Evolutionary conservation across 768 basidiomycete genomes (phyloP).

Genomic region (Cubamyces sp.): DNA sequence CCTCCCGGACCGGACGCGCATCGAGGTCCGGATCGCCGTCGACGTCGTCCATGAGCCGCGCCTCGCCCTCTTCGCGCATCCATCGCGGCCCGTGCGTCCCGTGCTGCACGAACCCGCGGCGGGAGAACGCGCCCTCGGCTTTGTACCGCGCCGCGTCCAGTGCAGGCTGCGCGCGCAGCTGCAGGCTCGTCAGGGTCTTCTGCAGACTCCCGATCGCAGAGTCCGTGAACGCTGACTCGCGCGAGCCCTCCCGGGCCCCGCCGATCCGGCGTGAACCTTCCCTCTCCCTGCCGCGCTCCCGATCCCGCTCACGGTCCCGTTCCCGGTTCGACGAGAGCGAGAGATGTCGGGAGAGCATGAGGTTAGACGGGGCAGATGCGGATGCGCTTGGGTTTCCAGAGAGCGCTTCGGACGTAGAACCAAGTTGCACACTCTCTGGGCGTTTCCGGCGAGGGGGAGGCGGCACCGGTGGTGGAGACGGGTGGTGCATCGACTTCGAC

Average conservation of each 20-base stretch:
- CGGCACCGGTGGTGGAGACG: constrained; percentile 40
- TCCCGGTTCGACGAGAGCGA: constrained; percentile 37
- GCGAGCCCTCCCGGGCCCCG: constrained; percentile 24
- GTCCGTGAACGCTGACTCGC: constrained; percentile 26
- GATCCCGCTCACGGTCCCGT: constrained; percentile 15
- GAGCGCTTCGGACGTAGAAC: constrained; percentile 16
- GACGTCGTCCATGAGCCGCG: constrained; percentile 43
- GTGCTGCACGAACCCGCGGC: constrained; percentile 58
- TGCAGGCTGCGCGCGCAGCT: constrained; percentile 50
- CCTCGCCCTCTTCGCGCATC: constrained; percentile 41
- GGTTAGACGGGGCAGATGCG: constrained; percentile 27
- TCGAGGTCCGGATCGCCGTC: constrained; percentile 37
- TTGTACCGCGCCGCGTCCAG: constrained; percentile 70
- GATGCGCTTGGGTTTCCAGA: constrained; percentile 23
- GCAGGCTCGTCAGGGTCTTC: constrained; percentile 46
- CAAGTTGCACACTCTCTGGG: constrained; percentile 67
- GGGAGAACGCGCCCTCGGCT: constrained; percentile 69
- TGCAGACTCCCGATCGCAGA: constrained; percentile 47
- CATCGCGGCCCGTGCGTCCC: constrained; percentile 24
- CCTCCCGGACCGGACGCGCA: constrained; percentile 25
- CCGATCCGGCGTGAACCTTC: neutral
- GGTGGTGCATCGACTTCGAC: constrained; percentile 59
- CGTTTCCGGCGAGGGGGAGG: constrained; percentile 55
- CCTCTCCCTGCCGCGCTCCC: constrained; percentile 14
- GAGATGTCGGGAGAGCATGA: constrained; percentile 41